A percentile compares a stretch with the other conserved stretches of the same genome.
Evolutionary conservation across 139 green algal genomes (phyloP).

Genomic region (Haematococcus lacustris): DNA sequence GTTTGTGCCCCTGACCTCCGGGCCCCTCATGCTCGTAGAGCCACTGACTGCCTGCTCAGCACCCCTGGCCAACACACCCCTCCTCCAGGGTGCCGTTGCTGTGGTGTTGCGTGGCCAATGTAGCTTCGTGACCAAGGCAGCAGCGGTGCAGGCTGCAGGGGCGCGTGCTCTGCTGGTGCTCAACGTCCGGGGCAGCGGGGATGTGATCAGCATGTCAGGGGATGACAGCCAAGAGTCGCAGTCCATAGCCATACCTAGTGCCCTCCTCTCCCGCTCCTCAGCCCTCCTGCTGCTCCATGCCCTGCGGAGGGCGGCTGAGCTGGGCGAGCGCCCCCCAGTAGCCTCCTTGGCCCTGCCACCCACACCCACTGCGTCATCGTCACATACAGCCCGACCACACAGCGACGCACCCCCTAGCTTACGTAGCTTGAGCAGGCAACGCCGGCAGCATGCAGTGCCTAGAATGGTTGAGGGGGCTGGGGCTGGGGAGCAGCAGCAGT

Average conservation of each 20-base stretch:
- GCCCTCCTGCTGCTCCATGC: neutral
- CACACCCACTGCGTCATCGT: neutral
- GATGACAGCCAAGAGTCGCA: neutral
- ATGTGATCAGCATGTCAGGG: constrained; percentile 1
- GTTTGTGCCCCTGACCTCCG: too few relatives aligned
- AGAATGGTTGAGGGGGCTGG: neutral
- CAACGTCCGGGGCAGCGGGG: neutral
- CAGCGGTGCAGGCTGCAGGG: constrained; percentile 10
- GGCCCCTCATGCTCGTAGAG: neutral
- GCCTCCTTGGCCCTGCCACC: neutral
- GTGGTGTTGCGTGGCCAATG: constrained; percentile 52
- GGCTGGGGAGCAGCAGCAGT: neutral
- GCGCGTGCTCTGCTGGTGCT: constrained; percentile 1
- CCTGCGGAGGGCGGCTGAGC: neutral
- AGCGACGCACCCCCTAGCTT: too few relatives aligned
- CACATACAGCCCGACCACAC: too few relatives aligned
- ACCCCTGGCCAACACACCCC: constrained; percentile 5
- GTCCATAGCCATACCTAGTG: neutral
- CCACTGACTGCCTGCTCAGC: neutral
- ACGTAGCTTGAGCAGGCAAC: too few relatives aligned
- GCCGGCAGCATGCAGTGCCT: too few relatives aligned
- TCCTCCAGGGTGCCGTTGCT: constrained; percentile 27
- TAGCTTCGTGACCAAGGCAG: constrained; percentile 52
- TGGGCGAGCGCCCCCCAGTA: neutral
- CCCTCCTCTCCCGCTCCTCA: neutral